Percentiles rank a stretch among this genome's conserved stretches.
Evolutionary conservation across 163 green algal genomes (phyloP).

Genomic region (Volvox carteri): DNA sequence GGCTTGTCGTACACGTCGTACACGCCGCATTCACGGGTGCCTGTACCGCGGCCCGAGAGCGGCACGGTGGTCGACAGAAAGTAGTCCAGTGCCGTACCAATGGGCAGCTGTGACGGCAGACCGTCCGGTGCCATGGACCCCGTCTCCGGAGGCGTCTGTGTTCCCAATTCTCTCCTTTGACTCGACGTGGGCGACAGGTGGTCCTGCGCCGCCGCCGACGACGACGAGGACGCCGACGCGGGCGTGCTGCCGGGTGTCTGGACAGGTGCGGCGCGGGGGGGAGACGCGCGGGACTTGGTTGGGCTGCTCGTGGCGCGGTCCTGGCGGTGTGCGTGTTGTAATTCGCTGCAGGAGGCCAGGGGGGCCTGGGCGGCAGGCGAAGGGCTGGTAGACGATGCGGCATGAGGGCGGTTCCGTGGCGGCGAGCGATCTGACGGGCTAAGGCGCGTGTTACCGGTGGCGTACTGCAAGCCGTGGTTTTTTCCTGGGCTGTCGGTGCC

Average conservation of each 20-base stretch:
- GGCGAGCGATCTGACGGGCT: no score
- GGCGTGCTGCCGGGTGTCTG: neutral
- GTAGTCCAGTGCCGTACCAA: slow-evolving; percentile 30
- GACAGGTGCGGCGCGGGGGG: no score
- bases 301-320: neutral
- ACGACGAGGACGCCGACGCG: no score
- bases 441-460: no score
- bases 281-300: neutral
- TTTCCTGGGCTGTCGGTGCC: neutral
- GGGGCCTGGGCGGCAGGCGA: neutral
- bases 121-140: neutral
- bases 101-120: neutral
- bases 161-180: neutral
- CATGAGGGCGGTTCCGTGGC: neutral
- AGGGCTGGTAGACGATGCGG: neutral
- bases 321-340: neutral
- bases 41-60: neutral
- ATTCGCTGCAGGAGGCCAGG: neutral
- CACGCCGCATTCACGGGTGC: neutral
- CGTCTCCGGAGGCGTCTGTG: slow-evolving; percentile 2
- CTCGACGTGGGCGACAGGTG: neutral
- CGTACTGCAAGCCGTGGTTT: neutral
- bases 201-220: no score
- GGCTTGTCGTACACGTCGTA: neutral
- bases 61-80: slow-evolving; percentile 33